Evolutionary conservation across 768 basidiomycete genomes (phyloP).

Genomic region (Collybiopsis confluens): DNA sequence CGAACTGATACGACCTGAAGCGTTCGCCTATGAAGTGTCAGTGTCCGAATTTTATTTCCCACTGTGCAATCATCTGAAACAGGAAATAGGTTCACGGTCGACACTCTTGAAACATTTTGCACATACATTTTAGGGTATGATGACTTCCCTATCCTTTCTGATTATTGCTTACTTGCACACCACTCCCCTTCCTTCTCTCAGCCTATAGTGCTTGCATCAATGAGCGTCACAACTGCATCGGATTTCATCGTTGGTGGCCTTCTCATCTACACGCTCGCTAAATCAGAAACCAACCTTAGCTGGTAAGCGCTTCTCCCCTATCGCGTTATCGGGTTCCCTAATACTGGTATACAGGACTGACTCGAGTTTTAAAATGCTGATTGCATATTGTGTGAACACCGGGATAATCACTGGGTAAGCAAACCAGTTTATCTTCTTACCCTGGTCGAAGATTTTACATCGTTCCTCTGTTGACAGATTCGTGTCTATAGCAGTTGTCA

Average conservation of each 20-base stretch:
- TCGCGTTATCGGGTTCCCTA: background rate
- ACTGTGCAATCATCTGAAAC: background rate
- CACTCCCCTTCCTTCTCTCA: background rate
- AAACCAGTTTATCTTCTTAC: background rate
- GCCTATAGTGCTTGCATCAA: background rate
- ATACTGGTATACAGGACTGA: background rate
- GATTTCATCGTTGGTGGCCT: slow-evolving; percentile 2
- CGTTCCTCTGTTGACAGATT: background rate
- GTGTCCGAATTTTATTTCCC: background rate
- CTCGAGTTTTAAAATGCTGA: background rate
- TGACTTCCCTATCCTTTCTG: too few species aligned
- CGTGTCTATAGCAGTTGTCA: background rate
- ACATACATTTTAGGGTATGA: background rate
- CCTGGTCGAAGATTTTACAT: background rate
- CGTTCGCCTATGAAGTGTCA: slow-evolving; percentile 6
- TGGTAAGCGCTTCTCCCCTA: background rate
- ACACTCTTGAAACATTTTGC: background rate
- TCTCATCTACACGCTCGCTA: slow-evolving; percentile 3
- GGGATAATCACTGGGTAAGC: slow-evolving; percentile 3
- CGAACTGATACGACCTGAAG: background rate
- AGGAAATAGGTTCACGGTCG: slow-evolving; percentile 5
- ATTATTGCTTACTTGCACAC: background rate
- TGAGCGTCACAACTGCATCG: background rate
- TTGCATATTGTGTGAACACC: slow-evolving; percentile 5
- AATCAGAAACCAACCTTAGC: background rate